These are phyloP conservation scores for Funneliformis geosporum DNA, from an alignment of 192 early-diverging fungal genomes.

Conservation along the genomic window DNA sequence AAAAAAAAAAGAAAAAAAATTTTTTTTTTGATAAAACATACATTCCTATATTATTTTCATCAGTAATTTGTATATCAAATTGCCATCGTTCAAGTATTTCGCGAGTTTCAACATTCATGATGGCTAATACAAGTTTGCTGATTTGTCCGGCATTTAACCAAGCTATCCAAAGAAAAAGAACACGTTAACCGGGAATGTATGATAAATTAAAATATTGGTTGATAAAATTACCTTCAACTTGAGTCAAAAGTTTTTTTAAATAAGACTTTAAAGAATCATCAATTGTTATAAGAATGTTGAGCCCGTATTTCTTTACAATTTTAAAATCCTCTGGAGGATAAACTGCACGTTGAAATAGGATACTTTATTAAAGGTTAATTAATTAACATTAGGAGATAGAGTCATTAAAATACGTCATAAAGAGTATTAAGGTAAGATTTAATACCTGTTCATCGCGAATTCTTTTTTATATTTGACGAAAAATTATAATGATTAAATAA, in stretches of 20 bases:
- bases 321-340: constrained; percentile 93
- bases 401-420: background rate
- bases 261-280: constrained; percentile 75
- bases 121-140: constrained; percentile 82
- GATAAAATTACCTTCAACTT: constrained; percentile 70
- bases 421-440: constrained; percentile 2
- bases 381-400: background rate
- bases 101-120: constrained; percentile 80
- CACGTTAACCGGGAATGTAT: background rate
- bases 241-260: constrained; percentile 71
- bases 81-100: constrained; percentile 93
- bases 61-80: constrained; percentile 82
- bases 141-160: constrained; percentile 78
- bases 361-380: constrained; percentile 50
- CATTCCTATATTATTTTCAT: constrained; percentile 39
- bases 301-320: constrained; percentile 81
- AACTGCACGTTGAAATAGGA: constrained; percentile 90
- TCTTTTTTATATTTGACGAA: constrained; percentile 40
- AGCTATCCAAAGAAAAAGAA: constrained; percentile 42
- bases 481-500: constrained; percentile 2
- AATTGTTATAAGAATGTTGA: constrained; percentile 78
- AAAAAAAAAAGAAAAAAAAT: background rate
- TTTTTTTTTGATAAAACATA: too few species aligned
- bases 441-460: constrained; percentile 77
- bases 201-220: background rate